Percentiles rank a stretch among this genome's conserved stretches.
Conservation (phyloP, 2,329 filamentous ascomycete genomes). For the Lecanicillium sp. region DNA sequence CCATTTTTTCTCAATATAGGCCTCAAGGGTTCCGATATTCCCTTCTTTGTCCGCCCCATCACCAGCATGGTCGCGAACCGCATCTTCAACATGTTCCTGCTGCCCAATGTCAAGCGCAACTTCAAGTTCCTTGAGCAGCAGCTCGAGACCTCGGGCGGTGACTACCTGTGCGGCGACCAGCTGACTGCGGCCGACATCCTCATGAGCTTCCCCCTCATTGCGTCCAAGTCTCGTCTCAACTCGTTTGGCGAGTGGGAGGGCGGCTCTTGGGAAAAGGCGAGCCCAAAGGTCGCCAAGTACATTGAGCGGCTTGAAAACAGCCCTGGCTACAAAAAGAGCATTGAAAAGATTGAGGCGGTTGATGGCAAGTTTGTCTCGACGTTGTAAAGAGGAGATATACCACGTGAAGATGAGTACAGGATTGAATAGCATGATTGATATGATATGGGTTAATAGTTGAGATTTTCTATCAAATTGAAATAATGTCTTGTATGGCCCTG, state of each 20-base stretch:
- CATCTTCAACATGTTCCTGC: conserved; percentile 30
- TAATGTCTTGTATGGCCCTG: too few species aligned
- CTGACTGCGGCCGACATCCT: conserved; percentile 46
- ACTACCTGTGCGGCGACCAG: conserved; percentile 39
- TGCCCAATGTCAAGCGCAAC: conserved; percentile 40
- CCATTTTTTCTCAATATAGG: conserved; percentile 16
- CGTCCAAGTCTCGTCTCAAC: conserved; percentile 29
- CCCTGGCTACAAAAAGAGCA: conserved; percentile 38
- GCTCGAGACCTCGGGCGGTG: conserved; percentile 34
- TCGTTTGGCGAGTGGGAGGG: conserved; percentile 32
- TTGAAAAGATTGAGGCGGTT: conserved; percentile 40
- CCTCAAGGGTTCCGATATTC: conserved; percentile 36
- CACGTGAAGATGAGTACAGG: background rate
- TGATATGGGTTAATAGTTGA: background rate
- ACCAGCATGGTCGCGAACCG: conserved; percentile 34
- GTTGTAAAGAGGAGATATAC: conserved; percentile 2
- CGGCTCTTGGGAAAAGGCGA: conserved; percentile 27
- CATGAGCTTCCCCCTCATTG: conserved; percentile 44
- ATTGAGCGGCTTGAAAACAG: conserved; percentile 34
- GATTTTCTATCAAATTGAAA: too few species aligned
- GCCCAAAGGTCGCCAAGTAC: conserved; percentile 39
- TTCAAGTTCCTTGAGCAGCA: conserved; percentile 41
- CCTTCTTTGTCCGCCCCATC: conserved; percentile 46
- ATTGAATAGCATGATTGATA: background rate
- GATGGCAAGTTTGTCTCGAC: conserved; percentile 28